Evolutionary conservation across 768 basidiomycete species (phyloP).

Genomic region (Xerocomus spinulosus): DNA sequence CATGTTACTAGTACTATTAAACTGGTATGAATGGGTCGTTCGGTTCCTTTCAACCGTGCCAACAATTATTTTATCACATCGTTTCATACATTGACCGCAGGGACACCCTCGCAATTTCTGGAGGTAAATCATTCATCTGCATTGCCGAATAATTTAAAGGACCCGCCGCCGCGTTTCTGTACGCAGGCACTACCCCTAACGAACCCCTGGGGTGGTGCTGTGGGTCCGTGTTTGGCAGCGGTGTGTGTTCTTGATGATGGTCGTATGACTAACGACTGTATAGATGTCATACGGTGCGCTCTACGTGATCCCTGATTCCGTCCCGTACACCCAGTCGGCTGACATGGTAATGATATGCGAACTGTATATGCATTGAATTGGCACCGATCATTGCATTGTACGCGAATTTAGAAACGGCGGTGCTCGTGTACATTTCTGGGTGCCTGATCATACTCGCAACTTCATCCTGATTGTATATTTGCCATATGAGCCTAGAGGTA

Average conservation of each 20-base stretch:
- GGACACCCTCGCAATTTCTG: slow-evolving; percentile 61
- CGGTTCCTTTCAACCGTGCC: too few relatives aligned
- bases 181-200: slow-evolving; percentile 56
- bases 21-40: too few relatives aligned
- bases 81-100: slow-evolving; percentile 65
- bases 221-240: slow-evolving; percentile 61
- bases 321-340: not conserved
- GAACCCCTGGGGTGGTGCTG: slow-evolving; percentile 78
- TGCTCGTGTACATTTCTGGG: slow-evolving; percentile 70
- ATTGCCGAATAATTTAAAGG: slow-evolving; percentile 36
- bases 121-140: slow-evolving; percentile 42
- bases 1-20: too few relatives aligned
- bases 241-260: slow-evolving; percentile 34
- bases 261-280: not conserved
- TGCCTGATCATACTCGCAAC: slow-evolving; percentile 60
- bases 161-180: slow-evolving; percentile 72
- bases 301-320: slow-evolving; percentile 52
- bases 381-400: slow-evolving; percentile 71
- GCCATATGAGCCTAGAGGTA: slow-evolving; percentile 75
- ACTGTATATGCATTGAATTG: slow-evolving; percentile 26
- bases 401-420: slow-evolving; percentile 57
- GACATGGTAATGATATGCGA: not conserved
- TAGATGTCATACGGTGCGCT: slow-evolving; percentile 75
- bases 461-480: slow-evolving; percentile 52
- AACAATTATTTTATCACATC: too few relatives aligned